Base-by-base conservation (phyloP, 1,139 yeast genomes). In the Suhomyces chickasaworum region DNA sequence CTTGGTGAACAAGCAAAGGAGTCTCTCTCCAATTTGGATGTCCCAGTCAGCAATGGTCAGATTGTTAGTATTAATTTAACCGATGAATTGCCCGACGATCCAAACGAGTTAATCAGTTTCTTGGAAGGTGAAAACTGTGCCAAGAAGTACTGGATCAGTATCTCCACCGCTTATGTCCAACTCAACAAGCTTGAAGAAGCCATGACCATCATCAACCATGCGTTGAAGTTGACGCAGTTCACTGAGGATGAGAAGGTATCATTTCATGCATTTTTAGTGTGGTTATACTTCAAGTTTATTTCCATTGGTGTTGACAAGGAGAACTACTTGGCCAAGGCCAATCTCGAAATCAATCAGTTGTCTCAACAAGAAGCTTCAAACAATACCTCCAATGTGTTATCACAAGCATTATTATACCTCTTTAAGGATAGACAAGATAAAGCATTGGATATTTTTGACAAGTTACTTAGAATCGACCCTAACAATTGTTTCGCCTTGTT, bases 51-150 rank as follows among this genome's bases (percentile, higher is more conserved):
- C 55, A 83, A 78, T 53, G 88, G 85, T 44, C 89, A 86, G 64
- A 81, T 86, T 53, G 93, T 86, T 50, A 77, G 83, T 47, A 81
- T 87, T 53, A 87, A 81, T 65, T 77, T 76, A 49, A 71, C 73
- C 37, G 80, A 80, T 39, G 98, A 91, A 61, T 73, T 91, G 50
- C 96, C 97, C 1, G 96, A 88, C 18, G 96, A 90, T 62, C 87
- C 96, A 5, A 77, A 82, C 44, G 98, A 93, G 60, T 75, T 93
- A 55, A 84, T 87, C 55, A 79, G 81, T 33, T 78, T 93, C 53
- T 73, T 93, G 54, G 85, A 86, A 51, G 89, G 87, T 52, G 97
- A 90, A 66, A 80, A 78, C 48, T 85, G 95, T 51, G 83, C 81
- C 29, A 75, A 80, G 44, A 83, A 84, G 60, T 88, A 83, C 67